A percentile compares a stretch with the other conserved stretches of the same genome.
Evolutionary conservation across 768 basidiomycete genomes (phyloP).

Genomic region (Pisolithus microcarpus): DNA sequence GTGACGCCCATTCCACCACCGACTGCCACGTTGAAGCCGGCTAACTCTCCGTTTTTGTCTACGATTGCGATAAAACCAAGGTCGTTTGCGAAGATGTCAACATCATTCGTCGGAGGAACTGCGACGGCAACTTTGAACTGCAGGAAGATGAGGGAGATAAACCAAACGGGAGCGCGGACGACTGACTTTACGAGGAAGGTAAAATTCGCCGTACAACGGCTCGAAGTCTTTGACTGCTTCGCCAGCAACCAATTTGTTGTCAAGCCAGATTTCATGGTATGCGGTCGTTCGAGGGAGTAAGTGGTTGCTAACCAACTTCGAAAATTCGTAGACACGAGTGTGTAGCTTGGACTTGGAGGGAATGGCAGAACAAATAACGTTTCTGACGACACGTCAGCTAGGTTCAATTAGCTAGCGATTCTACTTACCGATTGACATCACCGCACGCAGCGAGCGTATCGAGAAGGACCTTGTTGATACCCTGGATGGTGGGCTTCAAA

Average conservation of each 20-base stretch:
- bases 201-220: constrained; percentile 96
- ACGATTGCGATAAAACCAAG: constrained; percentile 95
- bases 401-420: background rate
- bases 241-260: constrained; percentile 93
- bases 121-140: constrained; percentile 98
- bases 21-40: constrained; percentile 88
- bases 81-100: constrained; percentile 94
- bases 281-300: constrained; percentile 87
- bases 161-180: background rate
- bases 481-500: constrained; percentile 93
- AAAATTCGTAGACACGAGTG: constrained; percentile 72
- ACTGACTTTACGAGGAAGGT: constrained; percentile 87
- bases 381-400: constrained; percentile 38
- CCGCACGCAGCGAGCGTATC: constrained; percentile 98
- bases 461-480: constrained; percentile 82
- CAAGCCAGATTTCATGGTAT: constrained; percentile 98
- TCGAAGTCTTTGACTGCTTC: constrained; percentile 92
- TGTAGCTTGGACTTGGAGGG: constrained; percentile 87
- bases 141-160: background rate
- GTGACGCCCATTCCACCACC: constrained; percentile 99
- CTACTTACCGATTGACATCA: constrained; percentile 81
- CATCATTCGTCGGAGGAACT: constrained; percentile 93
- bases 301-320: constrained; percentile 76
- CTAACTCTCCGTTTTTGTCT: constrained; percentile 62
- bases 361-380: constrained; percentile 87